phyloP scores from a whole-genome alignment of 2,329 filamentous ascomycete species.

The Hypocrella siamensis region DNA sequence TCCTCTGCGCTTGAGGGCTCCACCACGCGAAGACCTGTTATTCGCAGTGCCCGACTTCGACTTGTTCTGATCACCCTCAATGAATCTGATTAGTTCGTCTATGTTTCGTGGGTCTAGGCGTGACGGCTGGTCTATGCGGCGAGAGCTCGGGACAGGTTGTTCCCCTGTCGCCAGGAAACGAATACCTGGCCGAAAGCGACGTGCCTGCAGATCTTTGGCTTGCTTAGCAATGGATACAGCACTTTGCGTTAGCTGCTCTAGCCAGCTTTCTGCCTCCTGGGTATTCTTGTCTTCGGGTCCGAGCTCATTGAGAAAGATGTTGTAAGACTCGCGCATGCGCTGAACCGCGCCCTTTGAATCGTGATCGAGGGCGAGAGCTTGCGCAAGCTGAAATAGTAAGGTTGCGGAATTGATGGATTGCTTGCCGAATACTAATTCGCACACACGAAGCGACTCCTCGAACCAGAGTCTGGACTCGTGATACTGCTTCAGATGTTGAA shows the following conservation, averaged over 20 bases:
- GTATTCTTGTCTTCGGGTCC: constrained; percentile 91
- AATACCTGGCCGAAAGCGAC: constrained; percentile 54
- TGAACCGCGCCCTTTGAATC: constrained; percentile 83
- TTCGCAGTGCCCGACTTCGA: constrained; percentile 30
- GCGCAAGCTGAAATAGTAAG: constrained; percentile 89
- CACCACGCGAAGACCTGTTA: constrained; percentile 32
- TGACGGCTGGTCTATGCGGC: constrained; percentile 12
- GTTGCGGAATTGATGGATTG: constrained; percentile 88
- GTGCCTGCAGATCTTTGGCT: constrained; percentile 69
- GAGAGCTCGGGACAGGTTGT: constrained; percentile 15
- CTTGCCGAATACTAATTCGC: constrained; percentile 78
- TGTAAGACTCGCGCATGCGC: constrained; percentile 93
- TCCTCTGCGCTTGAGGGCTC: constrained; percentile 40
- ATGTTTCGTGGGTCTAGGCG: constrained; percentile 66
- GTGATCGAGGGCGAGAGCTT: constrained; percentile 87
- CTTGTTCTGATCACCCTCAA: constrained; percentile 54
- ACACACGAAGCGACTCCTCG: constrained; percentile 77
- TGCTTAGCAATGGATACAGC: constrained; percentile 91
- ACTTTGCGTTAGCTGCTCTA: constrained; percentile 90
- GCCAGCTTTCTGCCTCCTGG: constrained; percentile 92
- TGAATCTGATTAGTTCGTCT: constrained; percentile 86
- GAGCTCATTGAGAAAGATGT: constrained; percentile 78
- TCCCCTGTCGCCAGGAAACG: constrained; percentile 35
- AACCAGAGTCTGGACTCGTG: constrained; percentile 95
- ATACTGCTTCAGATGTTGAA: constrained; percentile 89